Evolutionary conservation across 345 rosid species (phyloP).

Genomic region (Draba incana): DNA sequence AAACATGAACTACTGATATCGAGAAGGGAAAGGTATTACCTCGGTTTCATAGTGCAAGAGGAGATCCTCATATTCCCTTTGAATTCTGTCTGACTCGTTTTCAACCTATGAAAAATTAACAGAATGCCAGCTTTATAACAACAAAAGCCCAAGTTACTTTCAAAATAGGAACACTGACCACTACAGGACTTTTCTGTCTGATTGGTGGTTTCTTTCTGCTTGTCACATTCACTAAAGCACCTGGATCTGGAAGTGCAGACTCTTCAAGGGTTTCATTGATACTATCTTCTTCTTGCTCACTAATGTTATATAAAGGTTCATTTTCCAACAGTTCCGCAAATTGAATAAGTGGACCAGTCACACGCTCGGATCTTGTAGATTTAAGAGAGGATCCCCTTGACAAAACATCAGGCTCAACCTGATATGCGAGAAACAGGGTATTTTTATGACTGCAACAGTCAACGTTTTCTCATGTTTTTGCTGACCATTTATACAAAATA

Average conservation of each 20-base stretch:
- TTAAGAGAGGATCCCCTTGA: slow-evolving; percentile 55
- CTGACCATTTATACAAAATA: slow-evolving; percentile 8
- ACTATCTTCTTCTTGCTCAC: slow-evolving; percentile 48
- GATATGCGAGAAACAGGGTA: slow-evolving; percentile 30
- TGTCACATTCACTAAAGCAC: slow-evolving; percentile 74
- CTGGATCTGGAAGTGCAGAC: slow-evolving; percentile 68
- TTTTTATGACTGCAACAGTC: slow-evolving; percentile 26
- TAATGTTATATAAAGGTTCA: slow-evolving; percentile 44
- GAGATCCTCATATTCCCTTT: slow-evolving; percentile 71
- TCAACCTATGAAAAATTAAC: slow-evolving; percentile 53
- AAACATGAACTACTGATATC: slow-evolving; percentile 6
- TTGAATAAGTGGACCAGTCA: slow-evolving; percentile 66
- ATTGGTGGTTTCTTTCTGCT: slow-evolving; percentile 69
- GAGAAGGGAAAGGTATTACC: slow-evolving; percentile 48
- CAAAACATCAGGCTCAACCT: slow-evolving; percentile 53
- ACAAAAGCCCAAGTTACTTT: slow-evolving; percentile 27
- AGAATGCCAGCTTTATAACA: slow-evolving; percentile 39
- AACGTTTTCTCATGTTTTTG: slow-evolving; percentile 15
- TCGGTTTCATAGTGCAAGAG: slow-evolving; percentile 63
- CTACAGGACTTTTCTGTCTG: slow-evolving; percentile 54
- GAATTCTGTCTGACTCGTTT: slow-evolving; percentile 50
- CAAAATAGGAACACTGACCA: slow-evolving; percentile 58
- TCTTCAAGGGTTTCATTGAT: slow-evolving; percentile 45
- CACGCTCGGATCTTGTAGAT: slow-evolving; percentile 49
- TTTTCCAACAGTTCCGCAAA: slow-evolving; percentile 66